Percentiles rank a stretch among this genome's conserved stretches.
These are phyloP conservation scores for Zymoseptoria pseudotritici DNA, from an alignment of 2,329 filamentous ascomycete species.

Conservation along the genomic window DNA sequence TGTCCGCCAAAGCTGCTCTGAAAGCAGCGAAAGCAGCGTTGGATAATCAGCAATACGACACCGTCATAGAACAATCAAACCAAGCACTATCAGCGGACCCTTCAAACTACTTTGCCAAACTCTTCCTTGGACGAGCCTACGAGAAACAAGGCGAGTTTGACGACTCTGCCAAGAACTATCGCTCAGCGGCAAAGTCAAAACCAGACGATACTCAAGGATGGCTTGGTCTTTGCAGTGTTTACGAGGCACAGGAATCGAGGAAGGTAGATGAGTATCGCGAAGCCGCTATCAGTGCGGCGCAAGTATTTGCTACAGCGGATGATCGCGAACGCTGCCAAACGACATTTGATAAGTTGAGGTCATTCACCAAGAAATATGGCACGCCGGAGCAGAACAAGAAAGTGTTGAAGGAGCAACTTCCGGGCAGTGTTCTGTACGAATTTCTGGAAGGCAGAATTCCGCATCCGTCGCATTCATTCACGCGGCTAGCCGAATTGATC, in stretches of 20 bases:
- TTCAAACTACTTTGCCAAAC: constrained; percentile 73
- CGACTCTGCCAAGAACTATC: constrained; percentile 71
- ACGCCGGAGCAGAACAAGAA: constrained; percentile 66
- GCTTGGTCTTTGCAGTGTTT: constrained; percentile 82
- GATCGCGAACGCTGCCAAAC: constrained; percentile 53
- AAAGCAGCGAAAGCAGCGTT: constrained; percentile 75
- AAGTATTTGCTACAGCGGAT: constrained; percentile 61
- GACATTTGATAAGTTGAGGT: constrained; percentile 71
- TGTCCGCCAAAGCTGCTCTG: constrained; percentile 48
- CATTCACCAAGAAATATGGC: constrained; percentile 65
- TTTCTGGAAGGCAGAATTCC: constrained; percentile 78
- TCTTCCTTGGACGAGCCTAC: constrained; percentile 81
- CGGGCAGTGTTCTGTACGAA: constrained; percentile 70
- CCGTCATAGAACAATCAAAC: constrained; percentile 62
- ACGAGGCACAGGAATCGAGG: constrained; percentile 64
- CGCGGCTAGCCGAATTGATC: constrained; percentile 71
- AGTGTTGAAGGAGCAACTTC: constrained; percentile 68
- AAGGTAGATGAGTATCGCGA: constrained; percentile 68
- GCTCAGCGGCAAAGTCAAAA: constrained; percentile 62
- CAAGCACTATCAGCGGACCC: constrained; percentile 64
- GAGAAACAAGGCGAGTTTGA: constrained; percentile 67
- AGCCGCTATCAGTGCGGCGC: constrained; percentile 64
- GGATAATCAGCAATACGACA: constrained; percentile 70
- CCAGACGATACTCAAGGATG: constrained; percentile 74
- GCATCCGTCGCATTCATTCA: constrained; percentile 72